A percentile compares a stretch with the other conserved stretches of the same genome.
Conservation (phyloP, 352 stramenopile species). For the Salisapilia sapeloensis region DNA sequence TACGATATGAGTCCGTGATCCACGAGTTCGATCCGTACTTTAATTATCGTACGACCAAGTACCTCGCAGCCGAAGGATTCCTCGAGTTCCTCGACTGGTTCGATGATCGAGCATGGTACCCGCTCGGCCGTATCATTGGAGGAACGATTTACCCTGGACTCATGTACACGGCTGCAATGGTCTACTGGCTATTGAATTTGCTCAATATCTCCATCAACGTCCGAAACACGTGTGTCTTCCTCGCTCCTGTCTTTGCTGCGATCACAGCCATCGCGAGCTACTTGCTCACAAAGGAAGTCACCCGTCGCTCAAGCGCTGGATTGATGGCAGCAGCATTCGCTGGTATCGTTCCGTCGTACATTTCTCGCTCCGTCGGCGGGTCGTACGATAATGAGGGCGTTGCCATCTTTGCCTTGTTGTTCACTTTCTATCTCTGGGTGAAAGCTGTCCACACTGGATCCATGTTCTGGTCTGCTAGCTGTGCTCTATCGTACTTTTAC, state of each 20-base stretch:
- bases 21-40: conserved; percentile 94
- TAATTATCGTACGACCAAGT: conserved; percentile 97
- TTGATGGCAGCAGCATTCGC: conserved; percentile 90
- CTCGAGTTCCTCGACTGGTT: conserved; percentile 97
- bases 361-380: conserved; percentile 91
- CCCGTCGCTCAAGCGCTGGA: conserved; percentile 72
- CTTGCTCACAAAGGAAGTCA: conserved; percentile 83
- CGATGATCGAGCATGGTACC: conserved; percentile 91
- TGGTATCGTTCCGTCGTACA: conserved; percentile 93
- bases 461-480: conserved; percentile 69
- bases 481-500: conserved; percentile 94
- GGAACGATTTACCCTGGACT: conserved; percentile 89
- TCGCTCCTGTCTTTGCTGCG: conserved; percentile 81
- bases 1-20: conserved; percentile 87
- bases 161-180: conserved; percentile 79
- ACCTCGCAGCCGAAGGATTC: conserved; percentile 87
- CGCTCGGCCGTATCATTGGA: conserved; percentile 83
- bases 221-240: conserved; percentile 85
- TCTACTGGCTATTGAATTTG: conserved; percentile 84
- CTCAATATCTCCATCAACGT: conserved; percentile 88
- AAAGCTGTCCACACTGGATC: conserved; percentile 84
- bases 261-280: conserved; percentile 82
- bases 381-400: conserved; percentile 98
- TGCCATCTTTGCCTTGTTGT: conserved; percentile 94
- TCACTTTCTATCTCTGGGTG: conserved; percentile 96